Evolutionary conservation across 306 rosid species (phyloP), one percentile per base, ranked within the genome.

Genomic region (Albizia julibrissin): DNA sequence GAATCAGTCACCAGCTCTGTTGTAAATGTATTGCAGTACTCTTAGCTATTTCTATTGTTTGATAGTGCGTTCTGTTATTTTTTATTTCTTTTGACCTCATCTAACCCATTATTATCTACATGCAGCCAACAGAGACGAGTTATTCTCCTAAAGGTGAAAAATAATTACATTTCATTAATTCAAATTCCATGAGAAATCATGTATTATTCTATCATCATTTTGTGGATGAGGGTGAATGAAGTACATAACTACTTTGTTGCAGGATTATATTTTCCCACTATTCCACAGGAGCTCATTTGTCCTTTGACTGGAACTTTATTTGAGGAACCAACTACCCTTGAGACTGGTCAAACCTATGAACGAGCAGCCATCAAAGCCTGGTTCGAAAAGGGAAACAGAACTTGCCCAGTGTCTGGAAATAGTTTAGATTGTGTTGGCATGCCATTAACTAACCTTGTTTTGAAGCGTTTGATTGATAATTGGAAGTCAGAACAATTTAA

Each of bases 281-380:
- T 84, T 84, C 96, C 92, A 5, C 79, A 78, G 69, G 98, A 90
- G 64, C 92, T 94, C 83, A 83, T 87, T 27, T 94, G 97, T 87
- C 94, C 94, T 79, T 85, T 92, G 42, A 92, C 90, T 69, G 89
- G 94, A 58, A 71, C 79, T 82, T 34, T 92, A 62, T 91, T 92
- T 83, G 90, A 91, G 77, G 95, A 94, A 75, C 98, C 98, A 13
- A 90, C 91, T 69, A 94, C 94, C 69, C 69, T 94, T 80, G 95
- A 92, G 86, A 88, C 92, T 43, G 95, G 97, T 39, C 89, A 92
- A 86, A 94, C 95, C 65, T 94, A 87, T 80, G 97, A 94, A 83
- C 82, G 81, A 76, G 79, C 79, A 34, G 93, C 95, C 52, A 90
- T 92, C 64, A 86, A 85, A 84, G 85, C 86, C 69, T 92, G 98